Base-by-base conservation (phyloP, 495 filamentous ascomycete genomes). In the Astrothelium macrocarpum region DNA sequence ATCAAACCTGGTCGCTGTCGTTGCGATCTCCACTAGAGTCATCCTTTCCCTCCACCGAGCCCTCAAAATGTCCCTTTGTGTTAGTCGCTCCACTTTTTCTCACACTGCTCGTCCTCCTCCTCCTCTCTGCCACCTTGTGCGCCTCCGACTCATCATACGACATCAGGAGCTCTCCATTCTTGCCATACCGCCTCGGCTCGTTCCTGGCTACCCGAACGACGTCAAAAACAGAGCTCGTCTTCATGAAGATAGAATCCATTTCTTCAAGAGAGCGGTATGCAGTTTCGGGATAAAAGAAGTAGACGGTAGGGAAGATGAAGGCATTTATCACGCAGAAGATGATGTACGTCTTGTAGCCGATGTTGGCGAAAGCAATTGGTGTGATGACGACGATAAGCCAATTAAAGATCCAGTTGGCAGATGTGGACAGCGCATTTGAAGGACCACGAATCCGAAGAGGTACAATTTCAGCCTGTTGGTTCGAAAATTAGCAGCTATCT, bases 171-270 rank as follows among this genome's bases (percentile, higher is more conserved):
- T 70, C 65, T 14, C 89, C 88, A 45, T 85, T 80, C 74, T 82
- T 82, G 61, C 84, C 87, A 71, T 88, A 90, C 66, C 88, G 80
- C 32, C 79, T 79, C 4, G 88, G 87, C 71, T 87, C 82, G 0
- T 80, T 73, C 18, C 72, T 66, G 16, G 87, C 87, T 26, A 82
- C 74, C 45, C 73, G 65, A 7, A 90, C 86, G 23, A 88, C 80
- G 16, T 78, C 73, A 67, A 88, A 85, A 62, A 62, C 16, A 26
- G 53, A 63, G 2, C 62, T 68, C 32, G 70, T 68, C 45, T 72
- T 71, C 60, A 71, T 66, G 67, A 85, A 84, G 32, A 84, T 75
- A 2, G 76, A 74, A 26, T 84, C 79, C 66, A 84, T 84, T n/a
- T 82, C 81, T 62, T 84, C 82, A 12, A 85, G 71, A 20, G 76